phyloP scores from a whole-genome alignment of 2,329 filamentous ascomycete species.

The Bipolaris zeicola region DNA sequence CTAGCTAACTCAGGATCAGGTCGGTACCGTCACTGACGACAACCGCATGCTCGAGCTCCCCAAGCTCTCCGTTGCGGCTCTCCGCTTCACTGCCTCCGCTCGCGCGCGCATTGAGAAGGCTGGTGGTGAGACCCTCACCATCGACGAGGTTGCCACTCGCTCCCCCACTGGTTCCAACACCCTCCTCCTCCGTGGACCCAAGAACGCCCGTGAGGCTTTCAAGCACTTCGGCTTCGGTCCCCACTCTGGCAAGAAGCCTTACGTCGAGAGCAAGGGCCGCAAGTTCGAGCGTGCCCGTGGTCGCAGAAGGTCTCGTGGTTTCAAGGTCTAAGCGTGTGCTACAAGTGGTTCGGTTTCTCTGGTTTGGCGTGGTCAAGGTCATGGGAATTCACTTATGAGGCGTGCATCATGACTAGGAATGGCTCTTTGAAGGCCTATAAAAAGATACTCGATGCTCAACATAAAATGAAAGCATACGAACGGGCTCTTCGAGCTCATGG shows the following conservation, averaged over 20 bases:
- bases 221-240: slow-evolving; percentile 99
- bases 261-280: slow-evolving; percentile 97
- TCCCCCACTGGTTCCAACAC: slow-evolving; percentile 97
- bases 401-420: slow-evolving; percentile 46
- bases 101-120: slow-evolving; percentile 91
- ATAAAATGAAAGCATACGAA: slow-evolving; percentile 43
- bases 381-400: slow-evolving; percentile 44
- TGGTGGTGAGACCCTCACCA: slow-evolving; percentile 91
- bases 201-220: slow-evolving; percentile 96
- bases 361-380: slow-evolving; percentile 47
- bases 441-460: slow-evolving; percentile 47
- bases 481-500: slow-evolving; percentile 42
- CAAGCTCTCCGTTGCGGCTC: slow-evolving; percentile 91
- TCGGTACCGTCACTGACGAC: slow-evolving; percentile 97
- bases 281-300: slow-evolving; percentile 99
- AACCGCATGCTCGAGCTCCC: slow-evolving; percentile 82
- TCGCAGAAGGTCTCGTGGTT: slow-evolving; percentile 96
- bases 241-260: slow-evolving; percentile 99
- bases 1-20: slow-evolving; percentile 27
- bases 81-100: slow-evolving; percentile 95
- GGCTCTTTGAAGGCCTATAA: slow-evolving; percentile 42
- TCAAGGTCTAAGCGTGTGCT: slow-evolving; percentile 86
- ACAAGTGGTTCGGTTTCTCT: slow-evolving; percentile 43
- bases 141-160: slow-evolving; percentile 96
- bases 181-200: slow-evolving; percentile 93